Evolutionary conservation across 2,329 filamentous ascomycete species (phyloP), one percentile per base, ranked within the genome.

Genomic region (Colletotrichum orbiculare): DNA sequence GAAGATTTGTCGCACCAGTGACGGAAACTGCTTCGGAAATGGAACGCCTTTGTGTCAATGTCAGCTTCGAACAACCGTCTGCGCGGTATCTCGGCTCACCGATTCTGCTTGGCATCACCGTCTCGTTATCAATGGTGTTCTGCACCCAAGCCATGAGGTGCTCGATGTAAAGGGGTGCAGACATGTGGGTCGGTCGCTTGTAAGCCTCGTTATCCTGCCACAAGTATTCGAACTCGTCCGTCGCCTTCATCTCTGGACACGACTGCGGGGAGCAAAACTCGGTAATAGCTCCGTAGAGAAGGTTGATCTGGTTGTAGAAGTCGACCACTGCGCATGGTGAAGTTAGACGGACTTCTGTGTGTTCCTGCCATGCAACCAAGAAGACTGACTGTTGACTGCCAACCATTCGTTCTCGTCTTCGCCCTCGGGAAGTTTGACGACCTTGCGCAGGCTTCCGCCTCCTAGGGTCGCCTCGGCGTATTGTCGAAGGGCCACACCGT

Each of bases 191-290:
- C 17, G 96, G 96, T 66, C 93, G 90, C 80, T 97, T 97, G 85
- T 90, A 99, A 76, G 93, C 91, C 73, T 97, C 94, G 67, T 86
- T 92, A 79, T 99, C 95, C 82, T 99, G 96, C 96, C 96, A 99
- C 70, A 99, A 90, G 79, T 99, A 99, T 79, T 99, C 96, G 79
- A 98, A 99, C 91, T 99, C 96, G 81, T 99, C 96, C 9, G 96
- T 99, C n/a, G 96, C 96, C 81, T 99, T 99, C 96, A 99, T 99
- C 82, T 98, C 96, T 1, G 96, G 96, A 78, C 96, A 99, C 69
- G 94, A 94, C 76, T 96, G 91, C 38, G 96, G 95, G 34, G 96
- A 98, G 84, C 96, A 99, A 81, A 99, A 99, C 77, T 99, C 96
- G 66, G 96, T 99, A 76, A 99, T 99, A 70, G 96, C 96, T 65